A percentile compares a stretch with the other conserved stretches of the same genome.
Conservation (phyloP, 179 eudicot genomes). For the Amaranthus tricolor region DNA sequence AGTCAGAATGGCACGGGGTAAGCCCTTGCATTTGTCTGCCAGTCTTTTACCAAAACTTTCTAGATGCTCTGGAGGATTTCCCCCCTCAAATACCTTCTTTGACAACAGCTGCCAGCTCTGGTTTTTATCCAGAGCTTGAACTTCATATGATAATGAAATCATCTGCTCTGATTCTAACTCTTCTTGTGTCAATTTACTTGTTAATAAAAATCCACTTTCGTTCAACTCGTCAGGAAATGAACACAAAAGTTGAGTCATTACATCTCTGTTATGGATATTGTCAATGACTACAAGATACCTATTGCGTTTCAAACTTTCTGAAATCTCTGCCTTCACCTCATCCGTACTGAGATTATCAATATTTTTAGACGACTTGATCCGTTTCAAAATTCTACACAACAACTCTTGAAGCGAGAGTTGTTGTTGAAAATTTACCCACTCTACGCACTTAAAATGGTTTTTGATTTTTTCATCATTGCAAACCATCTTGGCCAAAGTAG, state of each 20-base stretch:
- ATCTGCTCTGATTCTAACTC: background rate
- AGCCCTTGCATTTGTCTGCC: slow-evolving; percentile 16
- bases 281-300: slow-evolving; percentile 22
- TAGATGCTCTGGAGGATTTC: background rate
- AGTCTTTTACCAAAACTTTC: background rate
- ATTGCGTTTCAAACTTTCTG: slow-evolving; percentile 3
- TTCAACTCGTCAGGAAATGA: slow-evolving; percentile 21
- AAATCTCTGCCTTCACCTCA: background rate
- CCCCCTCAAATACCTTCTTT: slow-evolving; percentile 5
- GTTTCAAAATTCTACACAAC: background rate
- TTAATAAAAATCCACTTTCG: slow-evolving; percentile 17
- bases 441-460: slow-evolving; percentile 5
- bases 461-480: background rate
- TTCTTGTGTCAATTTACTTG: background rate
- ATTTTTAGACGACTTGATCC: background rate
- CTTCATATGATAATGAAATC: background rate
- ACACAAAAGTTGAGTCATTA: slow-evolving; percentile 2
- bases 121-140: slow-evolving; percentile 10
- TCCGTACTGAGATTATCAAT: background rate
- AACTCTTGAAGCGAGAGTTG: background rate
- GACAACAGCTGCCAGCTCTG: slow-evolving; percentile 23
- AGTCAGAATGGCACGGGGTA: slow-evolving; percentile 16
- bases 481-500: slow-evolving; percentile 24
- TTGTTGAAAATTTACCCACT: slow-evolving; percentile 16
- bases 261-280: background rate